Conservation (phyloP, 306 rosid genomes). For the Cicer bijugum region DNA sequence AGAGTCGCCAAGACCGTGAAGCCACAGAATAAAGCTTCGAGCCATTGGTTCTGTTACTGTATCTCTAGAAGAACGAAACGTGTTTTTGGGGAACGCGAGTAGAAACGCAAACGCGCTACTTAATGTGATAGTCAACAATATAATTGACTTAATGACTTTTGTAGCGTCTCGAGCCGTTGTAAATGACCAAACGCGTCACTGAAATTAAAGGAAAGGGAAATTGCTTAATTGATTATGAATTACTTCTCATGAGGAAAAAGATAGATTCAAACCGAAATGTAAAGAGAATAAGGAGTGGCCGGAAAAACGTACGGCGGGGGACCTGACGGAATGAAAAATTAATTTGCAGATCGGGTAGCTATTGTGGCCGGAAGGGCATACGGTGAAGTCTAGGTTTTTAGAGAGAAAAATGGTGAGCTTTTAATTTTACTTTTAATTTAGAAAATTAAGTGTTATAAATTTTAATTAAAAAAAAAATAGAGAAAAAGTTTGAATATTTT, state of each 20-base stretch:
- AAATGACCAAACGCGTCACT: background rate
- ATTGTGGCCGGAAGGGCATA: background rate
- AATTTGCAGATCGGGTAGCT: background rate
- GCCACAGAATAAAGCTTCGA: constrained; percentile 84
- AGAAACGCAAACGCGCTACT: constrained; percentile 2
- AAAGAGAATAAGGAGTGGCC: background rate
- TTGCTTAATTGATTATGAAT: background rate
- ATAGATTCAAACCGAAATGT: background rate
- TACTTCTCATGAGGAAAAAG: background rate
- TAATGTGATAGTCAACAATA: constrained; percentile 25
- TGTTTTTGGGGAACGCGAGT: background rate
- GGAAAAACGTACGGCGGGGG: background rate
- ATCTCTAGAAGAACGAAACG: background rate
- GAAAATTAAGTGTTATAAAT: too few species aligned
- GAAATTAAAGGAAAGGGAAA: background rate
- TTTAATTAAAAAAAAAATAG: too few species aligned
- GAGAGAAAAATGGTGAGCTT: too few species aligned
- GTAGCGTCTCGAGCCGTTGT: background rate
- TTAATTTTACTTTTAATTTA: too few species aligned
- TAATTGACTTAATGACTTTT: background rate
- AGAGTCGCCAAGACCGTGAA: constrained; percentile 88
- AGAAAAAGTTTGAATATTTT: too few species aligned
- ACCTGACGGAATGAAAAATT: background rate
- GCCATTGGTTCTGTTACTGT: constrained; percentile 40
- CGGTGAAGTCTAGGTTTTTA: too few species aligned